Conservation (phyloP, 2,329 filamentous ascomycete species). For the Chaetomium globosum region DNA sequence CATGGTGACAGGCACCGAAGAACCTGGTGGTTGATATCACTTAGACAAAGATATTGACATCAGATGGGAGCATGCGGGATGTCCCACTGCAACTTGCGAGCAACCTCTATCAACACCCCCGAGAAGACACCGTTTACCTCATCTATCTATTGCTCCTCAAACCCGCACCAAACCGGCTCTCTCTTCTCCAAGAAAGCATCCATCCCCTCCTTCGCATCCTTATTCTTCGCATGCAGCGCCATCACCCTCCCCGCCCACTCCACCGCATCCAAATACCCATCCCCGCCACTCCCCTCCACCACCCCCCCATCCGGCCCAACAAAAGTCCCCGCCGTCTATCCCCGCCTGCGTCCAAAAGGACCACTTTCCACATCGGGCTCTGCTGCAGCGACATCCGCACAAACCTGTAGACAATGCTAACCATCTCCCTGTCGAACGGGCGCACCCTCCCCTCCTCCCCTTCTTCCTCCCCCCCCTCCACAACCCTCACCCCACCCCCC, state of each 20-base stretch:
- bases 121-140: neutral
- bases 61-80: too few relatives aligned
- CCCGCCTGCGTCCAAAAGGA: conserved; percentile 43
- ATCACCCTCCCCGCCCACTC: conserved; percentile 40
- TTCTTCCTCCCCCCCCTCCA: conserved; percentile 28
- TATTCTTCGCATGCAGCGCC: conserved; percentile 39
- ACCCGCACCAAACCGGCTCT: conserved; percentile 34
- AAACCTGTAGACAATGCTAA: conserved; percentile 35
- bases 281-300: conserved; percentile 25
- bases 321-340: conserved; percentile 26
- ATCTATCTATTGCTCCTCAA: neutral
- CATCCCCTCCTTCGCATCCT: conserved; percentile 41
- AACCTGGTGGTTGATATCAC: neutral
- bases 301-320: conserved; percentile 7
- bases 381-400: conserved; percentile 38
- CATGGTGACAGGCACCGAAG: neutral
- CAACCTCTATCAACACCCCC: too few relatives aligned
- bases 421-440: conserved; percentile 24
- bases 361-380: conserved; percentile 44
- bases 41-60: neutral
- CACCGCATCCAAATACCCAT: conserved; percentile 38
- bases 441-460: conserved; percentile 32
- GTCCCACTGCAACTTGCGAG: neutral
- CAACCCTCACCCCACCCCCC: conserved; percentile 37
- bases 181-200: conserved; percentile 38